Evolutionary conservation across 257 asterid genomes (phyloP).

Genomic region (Nicotiana knightiana): DNA sequence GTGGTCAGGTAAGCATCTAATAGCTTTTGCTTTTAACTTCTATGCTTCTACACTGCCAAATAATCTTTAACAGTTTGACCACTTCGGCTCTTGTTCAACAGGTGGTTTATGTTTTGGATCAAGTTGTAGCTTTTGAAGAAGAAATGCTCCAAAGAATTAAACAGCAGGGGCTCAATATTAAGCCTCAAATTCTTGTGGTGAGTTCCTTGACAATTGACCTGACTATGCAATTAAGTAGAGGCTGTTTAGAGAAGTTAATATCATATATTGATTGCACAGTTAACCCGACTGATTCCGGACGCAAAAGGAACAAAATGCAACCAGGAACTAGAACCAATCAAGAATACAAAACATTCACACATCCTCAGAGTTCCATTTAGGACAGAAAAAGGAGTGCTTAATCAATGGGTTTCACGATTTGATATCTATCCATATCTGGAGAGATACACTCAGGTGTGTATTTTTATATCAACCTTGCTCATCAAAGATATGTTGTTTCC

Average conservation of each 20-base stretch:
- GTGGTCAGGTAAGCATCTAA: constrained; percentile 65
- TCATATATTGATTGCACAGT: constrained; percentile 32
- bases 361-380: constrained; percentile 83
- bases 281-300: constrained; percentile 80
- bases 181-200: constrained; percentile 92
- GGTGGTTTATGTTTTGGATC: constrained; percentile 96
- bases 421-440: constrained; percentile 89
- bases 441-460: constrained; percentile 61
- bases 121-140: constrained; percentile 85
- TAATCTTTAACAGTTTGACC: neutral
- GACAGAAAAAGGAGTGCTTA: constrained; percentile 63
- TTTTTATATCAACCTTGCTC: neutral
- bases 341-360: constrained; percentile 76
- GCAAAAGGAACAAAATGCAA: constrained; percentile 88
- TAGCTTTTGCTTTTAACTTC: neutral
- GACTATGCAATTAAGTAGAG: neutral
- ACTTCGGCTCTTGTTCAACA: constrained; percentile 15
- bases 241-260: neutral
- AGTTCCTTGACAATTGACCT: constrained; percentile 7
- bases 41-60: neutral
- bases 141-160: constrained; percentile 72
- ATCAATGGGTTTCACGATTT: constrained; percentile 86
- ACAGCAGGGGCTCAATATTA: constrained; percentile 77
- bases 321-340: constrained; percentile 63
- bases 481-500: neutral